Evolutionary conservation across 139 green algal species (phyloP).

Genomic region (Closterium sp.): DNA sequence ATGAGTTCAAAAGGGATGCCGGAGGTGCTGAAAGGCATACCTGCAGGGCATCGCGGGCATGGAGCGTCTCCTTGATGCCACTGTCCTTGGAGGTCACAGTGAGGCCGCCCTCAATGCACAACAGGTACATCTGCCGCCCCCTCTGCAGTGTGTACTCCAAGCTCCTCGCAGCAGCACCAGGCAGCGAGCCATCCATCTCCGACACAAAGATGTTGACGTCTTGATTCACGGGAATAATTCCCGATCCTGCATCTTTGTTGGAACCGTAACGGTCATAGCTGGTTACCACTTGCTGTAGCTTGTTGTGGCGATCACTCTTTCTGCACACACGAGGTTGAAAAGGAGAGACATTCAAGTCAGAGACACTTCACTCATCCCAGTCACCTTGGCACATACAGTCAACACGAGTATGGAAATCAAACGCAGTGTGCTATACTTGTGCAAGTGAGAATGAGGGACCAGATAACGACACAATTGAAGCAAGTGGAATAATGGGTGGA

Average conservation of each 20-base stretch:
- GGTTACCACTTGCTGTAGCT: conserved; percentile 49
- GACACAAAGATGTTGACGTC: conserved; percentile 51
- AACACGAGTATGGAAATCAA: no score
- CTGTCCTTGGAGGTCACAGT: neutral
- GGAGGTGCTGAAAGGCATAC: conserved; percentile 16
- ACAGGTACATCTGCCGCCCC: conserved; percentile 39
- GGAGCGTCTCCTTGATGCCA: neutral
- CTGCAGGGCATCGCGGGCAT: conserved; percentile 38
- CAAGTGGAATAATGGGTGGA: no score
- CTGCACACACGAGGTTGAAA: neutral
- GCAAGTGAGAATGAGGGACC: no score
- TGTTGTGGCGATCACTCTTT: conserved; percentile 42
- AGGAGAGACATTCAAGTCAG: no score
- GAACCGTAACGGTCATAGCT: conserved; percentile 12
- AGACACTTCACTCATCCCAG: no score
- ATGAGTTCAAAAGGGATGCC: neutral
- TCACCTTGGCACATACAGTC: no score
- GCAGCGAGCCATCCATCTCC: conserved; percentile 11
- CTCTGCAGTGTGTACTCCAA: conserved; percentile 25
- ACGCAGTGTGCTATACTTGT: no score
- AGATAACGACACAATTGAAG: no score
- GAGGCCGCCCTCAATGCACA: conserved; percentile 49
- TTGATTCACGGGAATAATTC: conserved; percentile 51
- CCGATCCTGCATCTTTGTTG: conserved; percentile 14
- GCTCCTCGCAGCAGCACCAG: neutral